Percentiles rank a stretch among this genome's conserved stretches.
Conservation (phyloP, 2,329 filamentous ascomycete genomes). For the Paecilomyces formosus region DNA sequence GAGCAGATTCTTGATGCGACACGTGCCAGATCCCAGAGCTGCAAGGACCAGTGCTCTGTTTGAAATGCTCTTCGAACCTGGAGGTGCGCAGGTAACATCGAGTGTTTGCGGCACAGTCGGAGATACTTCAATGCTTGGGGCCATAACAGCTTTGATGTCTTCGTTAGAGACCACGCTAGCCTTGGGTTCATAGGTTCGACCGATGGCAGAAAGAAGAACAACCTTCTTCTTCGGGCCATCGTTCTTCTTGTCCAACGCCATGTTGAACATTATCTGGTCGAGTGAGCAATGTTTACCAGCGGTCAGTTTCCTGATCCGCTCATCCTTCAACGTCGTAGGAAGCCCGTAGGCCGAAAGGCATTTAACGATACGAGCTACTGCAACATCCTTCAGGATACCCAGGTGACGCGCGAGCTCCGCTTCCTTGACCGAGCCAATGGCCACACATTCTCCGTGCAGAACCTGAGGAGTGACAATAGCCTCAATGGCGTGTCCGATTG, state of each 20-base stretch:
- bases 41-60: constrained; percentile 93
- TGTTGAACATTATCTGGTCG: constrained; percentile 77
- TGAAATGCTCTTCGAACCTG: constrained; percentile 95
- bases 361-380: constrained; percentile 82
- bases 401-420: constrained; percentile 87
- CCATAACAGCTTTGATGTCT: constrained; percentile 75
- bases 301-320: constrained; percentile 70
- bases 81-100: constrained; percentile 71
- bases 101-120: constrained; percentile 62
- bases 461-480: constrained; percentile 92
- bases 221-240: constrained; percentile 93
- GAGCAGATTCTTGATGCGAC: constrained; percentile 82
- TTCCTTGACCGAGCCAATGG: constrained; percentile 98
- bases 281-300: constrained; percentile 84
- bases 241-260: constrained; percentile 99
- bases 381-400: constrained; percentile 74
- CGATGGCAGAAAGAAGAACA: constrained; percentile 83
- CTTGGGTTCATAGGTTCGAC: constrained; percentile 75
- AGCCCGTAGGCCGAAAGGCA: constrained; percentile 92
- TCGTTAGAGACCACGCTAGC: constrained; percentile 84
- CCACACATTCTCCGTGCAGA: constrained; percentile 89
- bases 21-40: constrained; percentile 77
- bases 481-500: constrained; percentile 94
- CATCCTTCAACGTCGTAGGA: constrained; percentile 77
- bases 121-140: constrained; percentile 65